Evolutionary conservation across 2,329 filamentous ascomycete species (phyloP), one percentile per base, ranked within the genome.

Genomic region (Xylaria hypoxylon): DNA sequence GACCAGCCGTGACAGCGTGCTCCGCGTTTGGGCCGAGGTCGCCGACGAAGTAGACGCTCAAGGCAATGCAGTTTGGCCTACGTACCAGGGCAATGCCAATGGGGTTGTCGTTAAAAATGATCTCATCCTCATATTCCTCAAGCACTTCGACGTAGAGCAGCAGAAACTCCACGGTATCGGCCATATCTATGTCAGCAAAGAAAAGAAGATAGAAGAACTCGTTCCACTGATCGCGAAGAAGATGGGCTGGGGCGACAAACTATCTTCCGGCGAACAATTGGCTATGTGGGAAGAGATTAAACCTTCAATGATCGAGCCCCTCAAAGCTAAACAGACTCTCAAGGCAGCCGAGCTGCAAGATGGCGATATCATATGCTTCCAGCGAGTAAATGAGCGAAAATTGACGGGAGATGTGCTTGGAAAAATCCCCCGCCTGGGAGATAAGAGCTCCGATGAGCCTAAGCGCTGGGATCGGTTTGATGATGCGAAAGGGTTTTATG

Each of bases 271-370:
- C 5, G 87, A 90, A 65, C 87, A 86, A 75, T 77, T 89, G 42
- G 77, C 85, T n/a, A 86, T 99, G 24, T 98, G 90, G 82, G 96
- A 99, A 85, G 96, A 99, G 82, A 98, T 99, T 80, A 99, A 98
- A 80, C 94, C 94, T 58, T 92, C 89, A 67, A 98, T 98, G 94
- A 97, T 99, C 71, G 96, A 99, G 77, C 86, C 88, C 6, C 91
- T 99, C 83, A 98, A 97, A 80, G 87, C 90, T 0, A 98, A 97
- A 81, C 89, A 93, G 76, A 93, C 94, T 0, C 85, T 99, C 66
- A 92, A 94, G 71, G 90, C 92, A 66, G 96, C 96, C 1, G 96
- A 99, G 78, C 91, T 99, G 26, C 95, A 98, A 77, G 95, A 99
- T 74, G 96, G 96, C 55, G 96, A 99, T 76, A 97, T 99, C 72